Base-by-base conservation (phyloP, 2,329 filamentous ascomycete genomes). In the Pseudogymnoascus sp. region DNA sequence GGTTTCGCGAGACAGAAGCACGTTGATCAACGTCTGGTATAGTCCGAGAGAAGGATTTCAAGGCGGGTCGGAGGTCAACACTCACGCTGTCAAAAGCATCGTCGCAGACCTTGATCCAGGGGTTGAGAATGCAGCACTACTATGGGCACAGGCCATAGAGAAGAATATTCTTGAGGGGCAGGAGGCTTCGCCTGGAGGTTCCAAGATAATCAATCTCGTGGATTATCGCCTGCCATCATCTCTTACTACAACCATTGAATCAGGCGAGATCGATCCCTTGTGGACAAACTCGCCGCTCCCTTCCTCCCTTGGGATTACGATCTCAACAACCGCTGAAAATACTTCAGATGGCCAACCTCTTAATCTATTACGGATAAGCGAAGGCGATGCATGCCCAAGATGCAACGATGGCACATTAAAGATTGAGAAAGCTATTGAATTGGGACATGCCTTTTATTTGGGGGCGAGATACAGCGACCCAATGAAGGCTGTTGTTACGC, bases 361-460 rank as follows among this genome's bases (percentile, higher is more conserved):
- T 38, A 87, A 89, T 68, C 75, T 96, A 7, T 78, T 91, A 6
- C 83, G 84, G 64, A 83, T 89, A 16, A 78, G 78, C 59, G 76
- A 86, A 46, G 90, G 89, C 11, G 91, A 96, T 70, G 69, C 75
- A 10, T 99, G 95, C 70, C 85, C 90, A 0, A 79, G 81, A 40
- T 99, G 95, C 73, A 71, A 76, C 0, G 70, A 79, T 0, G 89
- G 89, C 0, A 78, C 74, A 1, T 78, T 97, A 21, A 80, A 79
- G 46, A 79, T 89, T 2, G 82, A 89, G 64, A 87, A 84, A 66
- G 90, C 92, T 6, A 88, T 97, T 60, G 95, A 99, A 76, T 82
- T 97, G 14, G 95, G 91, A 0, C 95, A 99, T 75, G 97, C 95
- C 0, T 99, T 99, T 77, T 88, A 96, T 74, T 86, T 99, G 1